Base-by-base conservation (phyloP, 2,329 filamentous ascomycete genomes). In the Zopfia rhizophila region DNA sequence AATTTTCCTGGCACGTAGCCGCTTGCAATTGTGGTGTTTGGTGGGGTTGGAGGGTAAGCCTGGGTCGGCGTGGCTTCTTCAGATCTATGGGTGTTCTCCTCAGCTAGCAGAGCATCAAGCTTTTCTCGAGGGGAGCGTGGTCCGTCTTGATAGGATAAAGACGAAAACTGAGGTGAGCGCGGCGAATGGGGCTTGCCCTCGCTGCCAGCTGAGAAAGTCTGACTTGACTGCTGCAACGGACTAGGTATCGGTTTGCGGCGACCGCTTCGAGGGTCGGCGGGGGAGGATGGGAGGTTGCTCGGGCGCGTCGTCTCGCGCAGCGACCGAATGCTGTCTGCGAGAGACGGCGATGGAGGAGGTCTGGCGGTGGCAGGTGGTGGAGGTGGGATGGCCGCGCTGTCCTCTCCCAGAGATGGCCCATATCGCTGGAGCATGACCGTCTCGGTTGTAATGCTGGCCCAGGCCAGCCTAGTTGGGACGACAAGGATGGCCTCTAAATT, bases 101-200 rank as follows among this genome's bases (percentile, higher is more conserved):
- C 61, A 19, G 68, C 68, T 38, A 74, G 56, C 51, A 73, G 60
- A 33, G 64, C 68, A 52, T 72, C 70, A 38, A 73, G 65, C 55
- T 66, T 68, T 56, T 72, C 67, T 31, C 68, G 62, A 32, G 70
- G 70, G 14, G 66, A 70, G 51, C 68, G 69, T 55, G 70, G 67
- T 43, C 54, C 54, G 36, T 63, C 62, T 52, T 55, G 58, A 51
- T 68, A 61, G 28, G 51, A 33, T 55, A 56, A 33, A n/a, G 43
- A 22, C 16, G 36, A 22, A 43, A 25, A 18, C 12, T 22, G 39
- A 7, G 48, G 46, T 25, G 50, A 56, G 41, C 49, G 49, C 41
- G 46, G 51, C 46, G 47, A 53, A 29, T 38, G 53, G 47, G 44
- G 53, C 37, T 13, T 47, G 14, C 48, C 48, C 45, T 19, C 24